phyloP scores from a whole-genome alignment of 257 asterid species.

The Euphrasia confusa region DNA sequence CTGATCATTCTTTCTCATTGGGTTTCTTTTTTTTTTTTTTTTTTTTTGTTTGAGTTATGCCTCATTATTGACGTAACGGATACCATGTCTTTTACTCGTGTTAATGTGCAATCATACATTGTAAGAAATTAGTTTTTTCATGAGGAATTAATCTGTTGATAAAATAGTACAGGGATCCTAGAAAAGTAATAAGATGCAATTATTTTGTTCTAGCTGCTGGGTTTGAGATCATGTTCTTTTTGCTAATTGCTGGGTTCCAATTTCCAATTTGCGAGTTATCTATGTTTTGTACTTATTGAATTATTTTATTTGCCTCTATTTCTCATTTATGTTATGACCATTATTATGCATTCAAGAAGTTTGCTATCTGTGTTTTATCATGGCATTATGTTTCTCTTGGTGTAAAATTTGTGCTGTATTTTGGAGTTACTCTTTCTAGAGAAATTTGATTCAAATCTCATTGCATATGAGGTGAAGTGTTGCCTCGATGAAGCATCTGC shows the following conservation, averaged over 20 bases:
- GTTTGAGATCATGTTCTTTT: conserved; percentile 3
- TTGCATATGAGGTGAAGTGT: conserved; percentile 1
- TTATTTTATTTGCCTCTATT: conserved; percentile 2
- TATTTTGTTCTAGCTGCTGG: conserved; percentile 11
- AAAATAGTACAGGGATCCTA: conserved; percentile 1
- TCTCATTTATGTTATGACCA: neutral
- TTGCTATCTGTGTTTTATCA: neutral
- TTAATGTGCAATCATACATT: neutral
- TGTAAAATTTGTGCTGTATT: neutral
- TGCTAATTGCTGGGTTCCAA: neutral
- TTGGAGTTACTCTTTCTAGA: neutral
- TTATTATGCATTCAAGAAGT: conserved; percentile 3
- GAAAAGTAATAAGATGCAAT: conserved; percentile 4
- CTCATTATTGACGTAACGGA: neutral
- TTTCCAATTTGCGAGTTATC: conserved; percentile 2
- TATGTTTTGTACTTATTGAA: conserved; percentile 1
- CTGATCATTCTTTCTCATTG: neutral
- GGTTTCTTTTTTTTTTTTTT: neutral
- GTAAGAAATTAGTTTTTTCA: neutral
- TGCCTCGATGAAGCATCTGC: conserved; percentile 3
- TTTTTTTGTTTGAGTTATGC: neutral
- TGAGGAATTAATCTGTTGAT: neutral
- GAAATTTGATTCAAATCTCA: neutral
- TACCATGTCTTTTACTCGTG: neutral
- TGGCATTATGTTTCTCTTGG: neutral